Percentiles rank a stretch among this genome's conserved stretches.
These are phyloP conservation scores for Amylocystis lapponica DNA, from an alignment of 768 basidiomycete species.

Conservation along the genomic window DNA sequence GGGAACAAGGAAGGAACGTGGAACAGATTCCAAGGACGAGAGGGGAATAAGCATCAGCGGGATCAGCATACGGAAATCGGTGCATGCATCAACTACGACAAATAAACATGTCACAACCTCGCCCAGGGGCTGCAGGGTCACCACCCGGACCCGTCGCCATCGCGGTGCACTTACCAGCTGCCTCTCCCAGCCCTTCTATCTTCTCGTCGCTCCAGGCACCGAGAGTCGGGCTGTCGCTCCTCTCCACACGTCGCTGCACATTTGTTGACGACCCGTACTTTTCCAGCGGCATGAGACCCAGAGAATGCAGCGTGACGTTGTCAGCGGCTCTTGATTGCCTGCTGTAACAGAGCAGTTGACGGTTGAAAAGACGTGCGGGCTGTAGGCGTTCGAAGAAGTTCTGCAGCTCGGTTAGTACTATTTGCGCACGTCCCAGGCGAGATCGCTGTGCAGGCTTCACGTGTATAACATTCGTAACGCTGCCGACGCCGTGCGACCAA, in stretches of 20 bases:
- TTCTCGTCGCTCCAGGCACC: constrained; percentile 4
- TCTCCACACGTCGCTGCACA: not conserved
- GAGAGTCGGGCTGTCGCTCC: constrained; percentile 10
- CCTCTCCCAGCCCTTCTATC: not conserved
- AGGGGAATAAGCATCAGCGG: constrained; percentile 13
- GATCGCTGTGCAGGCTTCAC: too few relatives aligned
- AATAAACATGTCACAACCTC: constrained; percentile 1
- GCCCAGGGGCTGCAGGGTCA: too few relatives aligned
- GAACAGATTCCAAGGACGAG: constrained; percentile 4
- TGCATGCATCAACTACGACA: constrained; percentile 3
- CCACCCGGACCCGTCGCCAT: too few relatives aligned
- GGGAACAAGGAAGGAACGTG: constrained; percentile 11
- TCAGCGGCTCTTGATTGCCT: not conserved
- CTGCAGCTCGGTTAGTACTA: too few relatives aligned
- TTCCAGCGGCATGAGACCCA: not conserved
- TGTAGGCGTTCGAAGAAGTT: too few relatives aligned
- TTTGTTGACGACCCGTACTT: not conserved
- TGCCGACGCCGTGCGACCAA: too few relatives aligned
- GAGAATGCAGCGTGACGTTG: not conserved
- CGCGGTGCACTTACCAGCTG: too few relatives aligned
- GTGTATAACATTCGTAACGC: too few relatives aligned
- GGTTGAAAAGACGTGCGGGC: too few relatives aligned
- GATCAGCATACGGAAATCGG: constrained; percentile 2
- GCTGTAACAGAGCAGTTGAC: too few relatives aligned
- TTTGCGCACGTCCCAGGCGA: too few relatives aligned